Conservation (phyloP, 73 alveolate genomes). For the Blepharisma stoltei region DNA sequence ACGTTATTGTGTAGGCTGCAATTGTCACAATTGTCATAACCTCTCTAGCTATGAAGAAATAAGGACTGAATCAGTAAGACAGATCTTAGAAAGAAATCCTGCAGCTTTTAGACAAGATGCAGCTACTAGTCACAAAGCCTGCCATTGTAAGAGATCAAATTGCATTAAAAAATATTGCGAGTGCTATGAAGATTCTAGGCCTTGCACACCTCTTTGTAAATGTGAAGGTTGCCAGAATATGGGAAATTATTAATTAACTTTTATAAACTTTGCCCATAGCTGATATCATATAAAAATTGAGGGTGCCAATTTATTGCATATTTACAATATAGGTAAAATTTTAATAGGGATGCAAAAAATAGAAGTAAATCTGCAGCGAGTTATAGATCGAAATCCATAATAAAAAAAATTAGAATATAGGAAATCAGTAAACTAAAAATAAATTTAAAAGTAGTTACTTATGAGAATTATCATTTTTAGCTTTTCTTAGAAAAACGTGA, state of each 20-base stretch:
- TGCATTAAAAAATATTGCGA: slow-evolving; percentile 44
- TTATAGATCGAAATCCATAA: too few species aligned
- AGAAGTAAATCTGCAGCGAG: too few species aligned
- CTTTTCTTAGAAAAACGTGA: too few species aligned
- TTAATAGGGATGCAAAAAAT: too few species aligned
- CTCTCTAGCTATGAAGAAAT: slow-evolving; percentile 4
- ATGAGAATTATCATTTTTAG: too few species aligned
- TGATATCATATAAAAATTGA: too few species aligned
- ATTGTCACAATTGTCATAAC: slow-evolving; percentile 19
- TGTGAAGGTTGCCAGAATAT: slow-evolving; percentile 23
- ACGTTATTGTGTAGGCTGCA: neutral
- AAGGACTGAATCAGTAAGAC: neutral
- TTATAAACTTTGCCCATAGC: too few species aligned
- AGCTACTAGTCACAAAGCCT: slow-evolving; percentile 26
- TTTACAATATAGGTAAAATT: too few species aligned
- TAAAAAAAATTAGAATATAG: too few species aligned
- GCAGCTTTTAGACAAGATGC: slow-evolving; percentile 22
- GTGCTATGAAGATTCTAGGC: slow-evolving; percentile 34
- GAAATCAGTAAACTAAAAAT: too few species aligned
- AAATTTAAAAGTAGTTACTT: too few species aligned
- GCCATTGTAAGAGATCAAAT: slow-evolving; percentile 41
- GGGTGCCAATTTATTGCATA: too few species aligned
- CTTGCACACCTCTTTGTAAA: slow-evolving; percentile 36
- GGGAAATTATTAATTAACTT: neutral
- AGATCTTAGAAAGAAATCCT: slow-evolving; percentile 25